A percentile compares a stretch with the other conserved stretches of the same genome.
Evolutionary conservation across 2,329 filamentous ascomycete species (phyloP).

Genomic region (Talaromyces sp.): DNA sequence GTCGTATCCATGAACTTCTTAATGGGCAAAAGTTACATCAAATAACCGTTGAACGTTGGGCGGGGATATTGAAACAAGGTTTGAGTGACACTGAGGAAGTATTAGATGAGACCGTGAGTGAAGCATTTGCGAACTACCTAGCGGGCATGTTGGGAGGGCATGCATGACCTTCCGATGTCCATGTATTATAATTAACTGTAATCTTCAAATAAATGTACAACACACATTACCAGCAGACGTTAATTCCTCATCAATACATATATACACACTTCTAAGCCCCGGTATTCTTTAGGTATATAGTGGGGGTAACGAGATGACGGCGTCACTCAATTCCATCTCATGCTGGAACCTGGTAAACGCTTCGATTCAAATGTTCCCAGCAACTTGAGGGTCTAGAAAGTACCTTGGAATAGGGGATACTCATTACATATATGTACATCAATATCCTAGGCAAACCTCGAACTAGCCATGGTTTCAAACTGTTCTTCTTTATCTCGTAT

Average conservation of each 20-base stretch:
- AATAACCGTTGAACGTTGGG: constrained; percentile 39
- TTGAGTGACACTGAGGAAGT: constrained; percentile 17
- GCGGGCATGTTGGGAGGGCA: constrained; percentile 29
- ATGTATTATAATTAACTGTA: constrained; percentile 7
- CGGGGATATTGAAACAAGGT: constrained; percentile 23
- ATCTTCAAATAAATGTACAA: not conserved
- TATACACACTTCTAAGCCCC: no score
- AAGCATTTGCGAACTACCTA: constrained; percentile 31
- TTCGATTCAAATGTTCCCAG: not conserved
- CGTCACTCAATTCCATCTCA: no score
- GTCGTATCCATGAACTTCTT: constrained; percentile 33
- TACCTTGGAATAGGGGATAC: no score
- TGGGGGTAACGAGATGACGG: no score
- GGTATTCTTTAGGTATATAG: no score
- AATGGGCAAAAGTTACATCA: constrained; percentile 54
- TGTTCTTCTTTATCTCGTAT: no score
- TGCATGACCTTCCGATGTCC: constrained; percentile 3
- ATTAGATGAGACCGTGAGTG: constrained; percentile 15
- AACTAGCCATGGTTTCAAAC: no score
- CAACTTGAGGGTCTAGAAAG: not conserved
- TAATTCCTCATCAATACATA: no score
- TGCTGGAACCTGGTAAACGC: no score
- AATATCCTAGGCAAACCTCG: no score
- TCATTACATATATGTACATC: no score
- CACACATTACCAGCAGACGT: not conserved